phyloP scores from a whole-genome alignment of 1,284 basidiomycete species.

The Tilletia indica region DNA sequence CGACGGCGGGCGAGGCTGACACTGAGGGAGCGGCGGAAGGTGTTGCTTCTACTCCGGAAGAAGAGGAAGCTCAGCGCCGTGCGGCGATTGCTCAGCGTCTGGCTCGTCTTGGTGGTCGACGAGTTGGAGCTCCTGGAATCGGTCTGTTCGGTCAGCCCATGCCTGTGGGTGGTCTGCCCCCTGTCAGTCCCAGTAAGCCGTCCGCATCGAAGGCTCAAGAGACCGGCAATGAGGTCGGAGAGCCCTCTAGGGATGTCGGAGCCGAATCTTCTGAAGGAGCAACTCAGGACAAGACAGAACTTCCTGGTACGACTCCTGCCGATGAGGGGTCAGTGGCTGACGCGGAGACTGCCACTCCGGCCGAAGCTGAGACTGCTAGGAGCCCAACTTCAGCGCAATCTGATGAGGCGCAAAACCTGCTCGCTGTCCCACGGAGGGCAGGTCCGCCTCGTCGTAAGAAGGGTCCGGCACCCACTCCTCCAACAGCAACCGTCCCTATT shows the following conservation, averaged over 20 bases:
- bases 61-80: conserved; percentile 24
- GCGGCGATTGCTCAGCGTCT: conserved; percentile 27
- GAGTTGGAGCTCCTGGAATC: conserved; percentile 22
- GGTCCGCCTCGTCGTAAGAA: conserved; percentile 4
- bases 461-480: conserved; percentile 16
- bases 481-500: not conserved
- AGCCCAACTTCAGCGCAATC: not conserved
- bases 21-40: conserved; percentile 20
- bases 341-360: not conserved
- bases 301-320: conserved; percentile 5
- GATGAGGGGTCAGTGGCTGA: not conserved
- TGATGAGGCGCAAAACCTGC: not conserved
- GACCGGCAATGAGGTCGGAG: not conserved
- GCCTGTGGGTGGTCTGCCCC: not conserved
- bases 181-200: not conserved
- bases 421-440: conserved; percentile 9
- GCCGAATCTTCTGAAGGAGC: not conserved
- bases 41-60: conserved; percentile 24
- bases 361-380: not conserved
- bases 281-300: not conserved
- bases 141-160: conserved; percentile 22
- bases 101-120: conserved; percentile 25
- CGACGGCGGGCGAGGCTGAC: conserved; percentile 2
- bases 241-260: not conserved
- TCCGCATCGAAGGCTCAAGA: not conserved